A percentile compares a stretch with the other conserved stretches of the same genome.
Conservation (phyloP, 148 eudicot genomes). For the Arctostaphylos glauca region DNA sequence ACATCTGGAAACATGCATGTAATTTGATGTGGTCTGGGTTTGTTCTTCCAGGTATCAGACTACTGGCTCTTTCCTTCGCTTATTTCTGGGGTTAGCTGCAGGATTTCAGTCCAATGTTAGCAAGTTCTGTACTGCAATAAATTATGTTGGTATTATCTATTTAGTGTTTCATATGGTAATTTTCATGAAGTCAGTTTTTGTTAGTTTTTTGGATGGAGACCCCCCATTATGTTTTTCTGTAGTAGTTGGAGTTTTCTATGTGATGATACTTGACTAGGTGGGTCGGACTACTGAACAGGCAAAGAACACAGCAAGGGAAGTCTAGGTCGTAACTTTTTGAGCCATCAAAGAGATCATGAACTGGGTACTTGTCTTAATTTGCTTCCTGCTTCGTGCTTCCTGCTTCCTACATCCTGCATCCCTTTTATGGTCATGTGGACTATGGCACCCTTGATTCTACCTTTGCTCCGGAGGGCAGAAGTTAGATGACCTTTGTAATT, state of each 20-base stretch:
- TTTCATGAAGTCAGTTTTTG: conserved; percentile 8
- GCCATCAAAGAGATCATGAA: background rate
- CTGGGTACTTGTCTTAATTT: background rate
- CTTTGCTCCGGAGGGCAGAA: background rate
- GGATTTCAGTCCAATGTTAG: background rate
- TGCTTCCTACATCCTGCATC: background rate
- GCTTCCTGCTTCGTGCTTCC: background rate
- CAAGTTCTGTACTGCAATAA: conserved; percentile 9
- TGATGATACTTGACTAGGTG: background rate
- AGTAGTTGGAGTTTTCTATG: background rate
- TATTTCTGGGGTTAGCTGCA: conserved; percentile 7
- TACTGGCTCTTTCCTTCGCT: background rate
- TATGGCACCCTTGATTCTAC: background rate
- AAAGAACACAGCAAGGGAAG: background rate
- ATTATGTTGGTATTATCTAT: background rate
- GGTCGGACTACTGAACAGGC: background rate
- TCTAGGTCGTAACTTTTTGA: background rate
- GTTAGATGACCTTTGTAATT: background rate
- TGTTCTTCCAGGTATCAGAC: background rate
- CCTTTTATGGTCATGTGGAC: background rate
- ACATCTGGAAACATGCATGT: background rate
- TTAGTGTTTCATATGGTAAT: background rate
- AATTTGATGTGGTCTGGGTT: background rate
- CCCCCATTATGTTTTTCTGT: background rate
- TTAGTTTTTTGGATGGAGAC: conserved; percentile 1